Evolutionary conservation across 192 early-diverging fungal species (phyloP).

Genomic region (Backusella westeae): DNA sequence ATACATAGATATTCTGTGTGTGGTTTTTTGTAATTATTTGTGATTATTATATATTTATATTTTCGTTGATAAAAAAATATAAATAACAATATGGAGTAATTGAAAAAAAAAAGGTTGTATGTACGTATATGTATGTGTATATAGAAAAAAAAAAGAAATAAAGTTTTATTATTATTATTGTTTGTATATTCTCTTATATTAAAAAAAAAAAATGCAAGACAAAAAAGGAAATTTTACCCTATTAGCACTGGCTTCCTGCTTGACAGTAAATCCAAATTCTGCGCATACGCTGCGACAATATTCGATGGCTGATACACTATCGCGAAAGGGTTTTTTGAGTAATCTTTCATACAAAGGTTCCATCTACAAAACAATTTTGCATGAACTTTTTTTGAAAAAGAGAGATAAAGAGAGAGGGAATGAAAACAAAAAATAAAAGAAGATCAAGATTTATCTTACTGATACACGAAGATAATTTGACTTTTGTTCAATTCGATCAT

Average conservation of each 20-base stretch:
- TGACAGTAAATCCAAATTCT: conserved; percentile 58
- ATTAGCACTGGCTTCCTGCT: conserved; percentile 60
- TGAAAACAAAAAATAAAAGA: background rate
- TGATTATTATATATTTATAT: background rate
- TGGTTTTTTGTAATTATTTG: background rate
- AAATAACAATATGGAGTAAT: background rate
- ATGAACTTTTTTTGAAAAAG: background rate
- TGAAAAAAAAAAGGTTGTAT: background rate
- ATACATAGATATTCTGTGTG: conserved; percentile 57
- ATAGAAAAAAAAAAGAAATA: conserved; percentile 7
- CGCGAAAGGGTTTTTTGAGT: conserved; percentile 45
- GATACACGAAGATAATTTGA: conserved; percentile 10
- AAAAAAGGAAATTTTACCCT: conserved; percentile 40
- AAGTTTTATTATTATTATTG: conserved; percentile 1
- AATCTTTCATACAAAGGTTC: conserved; percentile 51
- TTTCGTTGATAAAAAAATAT: background rate
- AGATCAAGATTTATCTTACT: background rate
- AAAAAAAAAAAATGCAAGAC: background rate
- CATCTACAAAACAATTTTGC: conserved; percentile 35
- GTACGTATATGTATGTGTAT: background rate
- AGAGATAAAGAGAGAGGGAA: background rate
- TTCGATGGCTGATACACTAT: conserved; percentile 44
- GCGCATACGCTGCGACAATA: conserved; percentile 48
- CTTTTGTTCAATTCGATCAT: conserved; percentile 1
- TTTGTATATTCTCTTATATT: background rate